These are phyloP conservation scores for Fusarium nisikadoi DNA, from an alignment of 2,329 filamentous ascomycete genomes.

Conservation along the genomic window DNA sequence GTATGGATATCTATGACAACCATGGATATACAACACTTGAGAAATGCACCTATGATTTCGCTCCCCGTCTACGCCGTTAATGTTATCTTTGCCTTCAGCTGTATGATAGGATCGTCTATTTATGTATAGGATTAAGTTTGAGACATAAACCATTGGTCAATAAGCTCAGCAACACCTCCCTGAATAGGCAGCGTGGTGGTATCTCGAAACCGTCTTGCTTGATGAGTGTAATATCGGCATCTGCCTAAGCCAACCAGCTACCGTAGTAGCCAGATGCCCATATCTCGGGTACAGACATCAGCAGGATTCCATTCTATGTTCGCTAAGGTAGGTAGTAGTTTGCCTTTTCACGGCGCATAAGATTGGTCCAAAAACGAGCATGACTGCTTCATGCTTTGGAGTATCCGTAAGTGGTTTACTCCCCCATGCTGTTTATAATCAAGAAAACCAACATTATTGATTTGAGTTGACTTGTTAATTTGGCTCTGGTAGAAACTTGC, in stretches of 20 bases:
- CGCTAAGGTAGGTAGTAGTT: neutral
- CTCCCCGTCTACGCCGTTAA: neutral
- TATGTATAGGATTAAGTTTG: neutral
- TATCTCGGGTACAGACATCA: neutral
- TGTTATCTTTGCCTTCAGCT: neutral
- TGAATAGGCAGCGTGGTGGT: neutral
- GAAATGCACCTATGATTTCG: constrained; percentile 1
- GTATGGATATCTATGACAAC: neutral
- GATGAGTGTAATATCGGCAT: neutral
- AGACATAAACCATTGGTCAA: neutral
- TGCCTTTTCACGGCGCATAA: neutral
- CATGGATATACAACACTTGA: neutral
- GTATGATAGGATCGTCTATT: neutral
- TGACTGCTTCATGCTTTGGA: neutral
- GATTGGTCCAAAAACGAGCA: neutral
- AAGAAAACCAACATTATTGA: neutral
- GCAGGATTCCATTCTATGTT: neutral
- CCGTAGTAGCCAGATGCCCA: neutral
- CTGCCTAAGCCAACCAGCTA: neutral
- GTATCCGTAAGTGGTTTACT: neutral
- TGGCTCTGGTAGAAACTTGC: neutral
- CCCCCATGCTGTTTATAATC: neutral
- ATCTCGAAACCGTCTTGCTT: neutral
- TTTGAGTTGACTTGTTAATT: neutral
- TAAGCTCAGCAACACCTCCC: neutral